Evolutionary conservation across 345 rosid species (phyloP), one percentile per base, ranked within the genome.

Genomic region (Rubroshorea leprosula): DNA sequence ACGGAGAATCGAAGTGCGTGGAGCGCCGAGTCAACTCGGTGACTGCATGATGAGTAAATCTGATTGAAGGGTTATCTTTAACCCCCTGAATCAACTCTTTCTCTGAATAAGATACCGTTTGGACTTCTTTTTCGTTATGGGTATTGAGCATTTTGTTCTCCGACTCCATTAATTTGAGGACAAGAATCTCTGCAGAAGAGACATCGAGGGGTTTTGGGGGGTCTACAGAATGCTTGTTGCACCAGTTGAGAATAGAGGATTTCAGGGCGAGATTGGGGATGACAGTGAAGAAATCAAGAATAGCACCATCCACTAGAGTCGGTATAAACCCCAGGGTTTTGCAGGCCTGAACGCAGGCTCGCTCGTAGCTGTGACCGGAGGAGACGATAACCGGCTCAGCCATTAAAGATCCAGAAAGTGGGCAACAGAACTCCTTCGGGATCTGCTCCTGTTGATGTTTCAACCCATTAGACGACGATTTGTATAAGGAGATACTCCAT

Each of bases 291-390:
- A 93, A 89, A 74, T 89, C 88, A 17, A 85, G 84, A 0, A 63
- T 21, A n/a, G 63, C 50, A 10, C 74, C 73, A 54, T 69, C 74
- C 0, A 2, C 22, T 3, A 76, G 55, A 29, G 41, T 48, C 2
- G 97, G 96, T 0, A 61, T 58, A 58, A 81, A 85, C 5, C 73
- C 77, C 7, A 83, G 60, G 53, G 72, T 64, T 59, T 79, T 83
- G 44, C 91, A 89, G 63, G 86, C 91, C 19, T 77, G 63, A 44
- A 82, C 84, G 27, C 83, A 82, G 31, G 69, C 74, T 44, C 90
- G 72, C 24, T 93, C 99, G 52, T 83, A 93, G 24, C 90, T 75
- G 72, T 93, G 97, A 21, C 99, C 99, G 1, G 97, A 93, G 41
- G 96, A 74, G 68, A 93, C 94, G 14, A 93, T 85, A 13, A 89